Evolutionary conservation across 495 filamentous ascomycete species (phyloP).

Genomic region (Corynascus novoguineensis): DNA sequence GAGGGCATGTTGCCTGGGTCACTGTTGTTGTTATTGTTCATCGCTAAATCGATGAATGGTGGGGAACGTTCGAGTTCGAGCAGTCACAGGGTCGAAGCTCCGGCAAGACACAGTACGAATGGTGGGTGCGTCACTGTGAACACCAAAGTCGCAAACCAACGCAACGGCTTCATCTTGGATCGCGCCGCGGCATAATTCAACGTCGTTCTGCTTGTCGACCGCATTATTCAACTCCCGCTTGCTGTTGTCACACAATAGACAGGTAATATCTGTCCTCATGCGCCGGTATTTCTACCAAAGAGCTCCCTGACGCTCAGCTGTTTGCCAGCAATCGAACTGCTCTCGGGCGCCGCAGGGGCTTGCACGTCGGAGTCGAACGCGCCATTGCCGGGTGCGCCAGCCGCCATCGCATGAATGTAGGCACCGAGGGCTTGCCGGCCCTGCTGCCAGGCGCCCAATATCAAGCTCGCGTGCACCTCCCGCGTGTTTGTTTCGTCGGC

Average conservation of each 20-base stretch:
- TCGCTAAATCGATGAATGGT: not conserved
- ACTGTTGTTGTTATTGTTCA: too few relatives aligned
- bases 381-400: constrained; percentile 9
- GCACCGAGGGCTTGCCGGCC: constrained; percentile 23
- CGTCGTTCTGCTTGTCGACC: too few relatives aligned
- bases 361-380: constrained; percentile 6
- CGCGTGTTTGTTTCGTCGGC: constrained; percentile 40
- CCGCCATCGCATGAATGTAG: constrained; percentile 9
- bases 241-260: too few relatives aligned
- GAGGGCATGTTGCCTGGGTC: not conserved
- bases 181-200: too few relatives aligned
- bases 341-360: not conserved
- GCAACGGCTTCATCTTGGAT: too few relatives aligned
- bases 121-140: too few relatives aligned
- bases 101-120: not conserved
- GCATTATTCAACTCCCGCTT: too few relatives aligned
- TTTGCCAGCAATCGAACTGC: constrained; percentile 17
- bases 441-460: constrained; percentile 38
- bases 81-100: not conserved
- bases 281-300: constrained; percentile 26
- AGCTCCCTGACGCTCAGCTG: constrained; percentile 31
- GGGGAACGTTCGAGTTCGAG: not conserved
- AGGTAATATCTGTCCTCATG: not conserved
- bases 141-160: too few relatives aligned
- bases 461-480: constrained; percentile 32